These are phyloP conservation scores for Cercophora newfieldiana DNA, from an alignment of 495 filamentous ascomycete genomes.

Conservation along the genomic window DNA sequence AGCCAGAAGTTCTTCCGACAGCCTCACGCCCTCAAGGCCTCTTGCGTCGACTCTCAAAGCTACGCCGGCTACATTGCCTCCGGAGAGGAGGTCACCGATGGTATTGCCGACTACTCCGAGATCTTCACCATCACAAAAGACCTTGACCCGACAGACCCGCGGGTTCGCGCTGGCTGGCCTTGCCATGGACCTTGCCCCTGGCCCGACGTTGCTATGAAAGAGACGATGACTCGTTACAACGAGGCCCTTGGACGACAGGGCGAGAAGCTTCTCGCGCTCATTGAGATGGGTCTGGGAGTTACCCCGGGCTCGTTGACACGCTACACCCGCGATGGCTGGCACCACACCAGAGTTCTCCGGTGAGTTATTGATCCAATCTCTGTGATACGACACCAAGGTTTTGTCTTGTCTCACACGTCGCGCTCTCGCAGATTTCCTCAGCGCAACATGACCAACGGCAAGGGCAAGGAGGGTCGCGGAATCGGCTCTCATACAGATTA, in stretches of 20 bases:
- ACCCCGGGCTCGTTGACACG: slow-evolving; percentile 29
- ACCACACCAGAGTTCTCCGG: slow-evolving; percentile 46
- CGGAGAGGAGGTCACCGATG: slow-evolving; percentile 50
- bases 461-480: slow-evolving; percentile 45
- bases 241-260: slow-evolving; percentile 34
- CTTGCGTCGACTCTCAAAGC: slow-evolving; percentile 46
- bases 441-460: slow-evolving; percentile 43
- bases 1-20: slow-evolving; percentile 40
- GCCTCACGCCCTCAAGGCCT: slow-evolving; percentile 37
- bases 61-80: slow-evolving; percentile 50
- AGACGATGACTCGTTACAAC: slow-evolving; percentile 34
- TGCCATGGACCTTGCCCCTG: slow-evolving; percentile 50
- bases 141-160: slow-evolving; percentile 33
- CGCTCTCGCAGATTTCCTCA: slow-evolving; percentile 37
- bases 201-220: slow-evolving; percentile 41
- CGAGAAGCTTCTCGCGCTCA: slow-evolving; percentile 42
- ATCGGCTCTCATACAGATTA: slow-evolving; percentile 52
- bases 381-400: slow-evolving; percentile 5
- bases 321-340: slow-evolving; percentile 48
- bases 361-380: slow-evolving; percentile 18
- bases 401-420: slow-evolving; percentile 11
- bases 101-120: slow-evolving; percentile 49
- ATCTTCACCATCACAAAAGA: slow-evolving; percentile 51
- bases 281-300: slow-evolving; percentile 39
- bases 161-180: slow-evolving; percentile 44